Conservation (phyloP, 1,139 yeast species). For the Komagataea norvegica region DNA sequence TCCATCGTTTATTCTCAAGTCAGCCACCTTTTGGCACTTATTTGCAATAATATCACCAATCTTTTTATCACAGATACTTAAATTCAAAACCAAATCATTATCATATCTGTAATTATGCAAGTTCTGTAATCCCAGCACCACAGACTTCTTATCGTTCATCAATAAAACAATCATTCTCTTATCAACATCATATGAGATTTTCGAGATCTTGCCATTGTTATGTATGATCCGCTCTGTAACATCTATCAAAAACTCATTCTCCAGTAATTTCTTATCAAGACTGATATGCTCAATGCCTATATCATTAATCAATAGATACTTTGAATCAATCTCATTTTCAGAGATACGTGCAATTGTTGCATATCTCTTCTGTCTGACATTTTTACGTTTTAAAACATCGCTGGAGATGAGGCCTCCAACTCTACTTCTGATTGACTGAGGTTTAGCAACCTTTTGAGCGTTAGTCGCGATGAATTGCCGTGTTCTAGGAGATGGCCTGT, state of each 20-base stretch:
- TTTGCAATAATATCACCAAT: neutral
- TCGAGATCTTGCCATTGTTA: neutral
- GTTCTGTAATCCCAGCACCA: neutral
- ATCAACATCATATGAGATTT: neutral
- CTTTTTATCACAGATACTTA: conserved; percentile 5
- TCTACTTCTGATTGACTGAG: too few relatives aligned
- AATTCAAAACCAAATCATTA: neutral
- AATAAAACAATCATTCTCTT: neutral
- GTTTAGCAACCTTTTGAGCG: too few relatives aligned
- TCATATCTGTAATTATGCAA: conserved; percentile 4
- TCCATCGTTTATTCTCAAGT: neutral
- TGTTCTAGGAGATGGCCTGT: too few relatives aligned
- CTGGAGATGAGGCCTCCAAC: too few relatives aligned
- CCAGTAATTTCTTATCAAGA: neutral
- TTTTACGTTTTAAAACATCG: too few relatives aligned
- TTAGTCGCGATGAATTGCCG: too few relatives aligned
- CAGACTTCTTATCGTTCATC: conserved; percentile 2
- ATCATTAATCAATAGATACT: neutral
- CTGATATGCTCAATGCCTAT: neutral
- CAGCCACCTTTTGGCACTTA: neutral
- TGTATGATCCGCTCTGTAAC: neutral
- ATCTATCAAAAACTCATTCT: conserved; percentile 1
- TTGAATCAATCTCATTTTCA: conserved; percentile 1
- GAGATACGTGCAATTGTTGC: neutral
- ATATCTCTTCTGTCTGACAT: too few relatives aligned